Conservation (phyloP, 192 early-diverging fungal species). For the Chytriomyces confervae region DNA sequence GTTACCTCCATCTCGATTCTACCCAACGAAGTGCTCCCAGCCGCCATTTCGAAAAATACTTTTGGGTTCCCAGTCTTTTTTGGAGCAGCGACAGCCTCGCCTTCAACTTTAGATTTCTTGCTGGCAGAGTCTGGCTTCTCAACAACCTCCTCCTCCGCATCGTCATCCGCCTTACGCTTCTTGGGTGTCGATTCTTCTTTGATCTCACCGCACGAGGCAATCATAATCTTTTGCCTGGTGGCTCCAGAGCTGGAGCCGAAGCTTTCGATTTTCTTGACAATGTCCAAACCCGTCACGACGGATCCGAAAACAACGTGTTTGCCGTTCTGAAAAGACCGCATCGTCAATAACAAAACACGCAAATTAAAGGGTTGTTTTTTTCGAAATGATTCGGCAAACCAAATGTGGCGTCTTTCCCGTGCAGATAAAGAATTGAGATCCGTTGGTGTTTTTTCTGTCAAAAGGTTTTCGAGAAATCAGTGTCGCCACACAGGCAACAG, state of each 20-base stretch:
- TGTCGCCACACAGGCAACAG: not conserved
- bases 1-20: constrained; percentile 64
- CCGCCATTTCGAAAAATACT: constrained; percentile 23
- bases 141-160: not conserved
- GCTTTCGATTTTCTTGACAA: constrained; percentile 79
- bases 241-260: constrained; percentile 65
- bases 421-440: constrained; percentile 93
- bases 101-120: constrained; percentile 16
- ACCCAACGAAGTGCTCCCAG: constrained; percentile 46
- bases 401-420: constrained; percentile 84
- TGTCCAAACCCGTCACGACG: constrained; percentile 58
- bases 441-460: constrained; percentile 65
- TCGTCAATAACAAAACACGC: constrained; percentile 11
- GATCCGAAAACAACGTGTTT: constrained; percentile 60
- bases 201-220: constrained; percentile 74
- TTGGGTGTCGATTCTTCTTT: constrained; percentile 37
- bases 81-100: not conserved
- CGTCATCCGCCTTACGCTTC: constrained; percentile 6
- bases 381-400: constrained; percentile 64
- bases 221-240: constrained; percentile 68
- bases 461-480: not conserved
- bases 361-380: not conserved
- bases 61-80: constrained; percentile 10
- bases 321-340: constrained; percentile 47
- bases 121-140: constrained; percentile 1